Evolutionary conservation across 2,329 filamentous ascomycete species (phyloP).

Genomic region (Massarina eburnea): DNA sequence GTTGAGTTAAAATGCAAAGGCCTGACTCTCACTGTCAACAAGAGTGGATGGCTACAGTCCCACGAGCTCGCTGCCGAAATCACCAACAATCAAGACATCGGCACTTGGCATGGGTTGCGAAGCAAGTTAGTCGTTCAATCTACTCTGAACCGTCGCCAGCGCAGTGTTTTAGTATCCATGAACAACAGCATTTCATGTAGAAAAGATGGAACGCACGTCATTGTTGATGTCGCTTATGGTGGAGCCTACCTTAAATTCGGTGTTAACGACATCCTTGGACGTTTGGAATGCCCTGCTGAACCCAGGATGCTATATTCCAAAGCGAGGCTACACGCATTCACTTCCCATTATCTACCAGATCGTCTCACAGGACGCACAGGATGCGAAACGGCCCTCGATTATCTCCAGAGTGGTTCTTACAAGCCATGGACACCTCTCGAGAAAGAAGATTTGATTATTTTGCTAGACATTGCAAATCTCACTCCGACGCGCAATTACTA

Average conservation of each 20-base stretch:
- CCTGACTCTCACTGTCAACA: slow-evolving; percentile 57
- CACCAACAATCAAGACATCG: slow-evolving; percentile 60
- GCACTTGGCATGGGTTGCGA: slow-evolving; percentile 61
- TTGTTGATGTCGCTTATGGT: slow-evolving; percentile 40
- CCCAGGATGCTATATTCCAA: slow-evolving; percentile 58
- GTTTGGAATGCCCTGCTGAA: slow-evolving; percentile 61
- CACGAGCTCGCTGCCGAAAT: slow-evolving; percentile 55
- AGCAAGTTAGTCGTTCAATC: slow-evolving; percentile 61
- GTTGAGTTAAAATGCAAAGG: slow-evolving; percentile 58
- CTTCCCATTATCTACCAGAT: slow-evolving; percentile 61
- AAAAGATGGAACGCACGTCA: slow-evolving; percentile 47
- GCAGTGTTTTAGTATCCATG: slow-evolving; percentile 58
- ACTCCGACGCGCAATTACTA: slow-evolving; percentile 41
- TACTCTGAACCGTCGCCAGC: slow-evolving; percentile 40
- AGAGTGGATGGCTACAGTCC: slow-evolving; percentile 47
- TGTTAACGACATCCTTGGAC: slow-evolving; percentile 58
- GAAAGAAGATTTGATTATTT: neutral
- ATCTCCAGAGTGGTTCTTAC: slow-evolving; percentile 53
- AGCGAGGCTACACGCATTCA: slow-evolving; percentile 62
- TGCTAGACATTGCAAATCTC: slow-evolving; percentile 35
- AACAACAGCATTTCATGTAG: slow-evolving; percentile 40
- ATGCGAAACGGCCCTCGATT: slow-evolving; percentile 59
- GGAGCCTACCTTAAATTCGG: slow-evolving; percentile 53
- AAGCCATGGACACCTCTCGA: slow-evolving; percentile 41
- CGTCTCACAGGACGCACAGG: slow-evolving; percentile 61